Conservation (phyloP, 2,329 filamentous ascomycete genomes). For the Aspergillus tamarii region DNA sequence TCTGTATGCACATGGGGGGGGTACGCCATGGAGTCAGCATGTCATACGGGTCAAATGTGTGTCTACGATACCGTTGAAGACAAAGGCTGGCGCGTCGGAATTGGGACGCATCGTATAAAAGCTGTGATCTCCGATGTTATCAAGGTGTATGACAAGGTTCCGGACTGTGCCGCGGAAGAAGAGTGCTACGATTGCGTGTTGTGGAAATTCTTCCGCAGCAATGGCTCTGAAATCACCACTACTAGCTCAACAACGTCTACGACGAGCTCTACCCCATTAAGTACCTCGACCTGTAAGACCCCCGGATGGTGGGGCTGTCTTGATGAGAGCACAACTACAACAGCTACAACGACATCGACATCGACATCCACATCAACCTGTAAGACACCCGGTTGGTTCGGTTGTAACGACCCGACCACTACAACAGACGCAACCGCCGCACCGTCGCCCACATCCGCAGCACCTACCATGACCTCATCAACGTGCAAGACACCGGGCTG, state of each 20-base stretch:
- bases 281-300: conserved; percentile 85
- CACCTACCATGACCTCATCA: conserved; percentile 22
- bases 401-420: conserved; percentile 44
- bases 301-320: conserved; percentile 84
- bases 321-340: conserved; percentile 52
- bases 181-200: conserved; percentile 84
- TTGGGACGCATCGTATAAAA: conserved; percentile 88
- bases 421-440: conserved; percentile 25
- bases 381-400: conserved; percentile 49
- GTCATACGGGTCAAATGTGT: conserved; percentile 85
- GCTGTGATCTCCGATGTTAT: conserved; percentile 87
- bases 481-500: conserved; percentile 36
- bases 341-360: conserved; percentile 36
- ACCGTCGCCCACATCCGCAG: conserved; percentile 23
- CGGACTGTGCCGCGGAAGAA: conserved; percentile 75
- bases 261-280: conserved; percentile 51
- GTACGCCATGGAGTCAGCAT: conserved; percentile 91
- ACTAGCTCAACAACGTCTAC: conserved; percentile 60
- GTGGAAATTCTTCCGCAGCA: conserved; percentile 96
- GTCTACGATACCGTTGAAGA: conserved; percentile 91
- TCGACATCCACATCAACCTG: conserved; percentile 44
- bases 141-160: conserved; percentile 77
- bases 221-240: conserved; percentile 73
- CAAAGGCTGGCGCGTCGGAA: conserved; percentile 87
- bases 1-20: conserved; percentile 88